Base-by-base conservation (phyloP, 768 basidiomycete genomes). In the Collybiopsis confluens region DNA sequence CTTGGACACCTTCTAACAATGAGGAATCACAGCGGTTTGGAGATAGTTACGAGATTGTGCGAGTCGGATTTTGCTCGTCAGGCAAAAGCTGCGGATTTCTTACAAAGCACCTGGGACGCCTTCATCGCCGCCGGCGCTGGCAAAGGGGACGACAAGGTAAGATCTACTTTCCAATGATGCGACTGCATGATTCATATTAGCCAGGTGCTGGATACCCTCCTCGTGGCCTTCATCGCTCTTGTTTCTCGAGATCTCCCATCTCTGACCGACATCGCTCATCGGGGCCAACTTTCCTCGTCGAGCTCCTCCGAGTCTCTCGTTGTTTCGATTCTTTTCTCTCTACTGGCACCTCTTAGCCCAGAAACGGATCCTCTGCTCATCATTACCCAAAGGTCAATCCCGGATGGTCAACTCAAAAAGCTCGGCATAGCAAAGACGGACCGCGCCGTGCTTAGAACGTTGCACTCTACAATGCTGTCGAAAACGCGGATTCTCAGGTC, bases 41-140 rank as follows among this genome's bases (percentile, higher is more conserved):
- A 93, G 64, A 81, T 93, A 11, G 78, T 84, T 2, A 81, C 73
- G 13, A 90, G 92, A 62, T 68, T 92, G 10, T 87, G 85, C 53
- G 85, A 89, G 57, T 51, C 67, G 1, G 88, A 90, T 10, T 93
- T 92, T 61, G 74, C 81, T n/a, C 82, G 90, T 3, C 86, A 86
- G 59, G 88, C 89, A 2, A 88, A 85, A 59, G 82, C 85, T 0
- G 81, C 88, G 0, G 90, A 92, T 61, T 89, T 91, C 55, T 74
- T 85, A 24, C 67, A 70, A 13, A 78, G 76, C 36, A 82, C 86
- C 2, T 93, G 88, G 88, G 81, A 85, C 50, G 73, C 81, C 10
- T 72, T 92, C 35, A 62, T 74, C 40, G 71, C 69, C 7, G 81
- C 84, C 2, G 83, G 83, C 2, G 85, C 76, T 15, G 84, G 84